Evolutionary conservation across 352 stramenopile genomes (phyloP).

Genomic region (Blastocystis sp.): DNA sequence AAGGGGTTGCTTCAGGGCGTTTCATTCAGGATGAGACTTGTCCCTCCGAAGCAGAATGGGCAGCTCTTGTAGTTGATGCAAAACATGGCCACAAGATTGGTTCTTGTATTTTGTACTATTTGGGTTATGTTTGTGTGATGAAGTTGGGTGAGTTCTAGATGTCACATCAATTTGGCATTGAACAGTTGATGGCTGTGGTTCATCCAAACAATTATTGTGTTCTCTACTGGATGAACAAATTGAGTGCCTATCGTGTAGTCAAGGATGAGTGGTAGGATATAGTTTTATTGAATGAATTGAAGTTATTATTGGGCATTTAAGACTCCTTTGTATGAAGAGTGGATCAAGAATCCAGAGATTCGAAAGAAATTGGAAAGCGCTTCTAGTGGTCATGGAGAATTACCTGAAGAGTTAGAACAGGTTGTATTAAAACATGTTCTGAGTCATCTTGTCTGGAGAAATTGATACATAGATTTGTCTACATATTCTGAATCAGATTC

Average conservation of each 20-base stretch:
- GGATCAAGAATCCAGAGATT: not conserved
- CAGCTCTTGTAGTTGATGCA: slow-evolving; percentile 28
- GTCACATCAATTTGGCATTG: slow-evolving; percentile 33
- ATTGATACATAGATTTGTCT: not conserved
- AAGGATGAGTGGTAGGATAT: slow-evolving; percentile 28
- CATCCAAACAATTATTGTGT: slow-evolving; percentile 60
- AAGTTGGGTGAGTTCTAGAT: not conserved
- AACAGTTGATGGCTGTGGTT: slow-evolving; percentile 48
- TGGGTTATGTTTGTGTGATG: not conserved
- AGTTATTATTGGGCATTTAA: slow-evolving; percentile 45
- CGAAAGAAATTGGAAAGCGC: not conserved
- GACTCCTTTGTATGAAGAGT: slow-evolving; percentile 6
- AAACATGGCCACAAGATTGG: slow-evolving; percentile 59
- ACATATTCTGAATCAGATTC: not conserved
- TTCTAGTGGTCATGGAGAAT: not conserved
- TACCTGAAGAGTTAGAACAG: not conserved
- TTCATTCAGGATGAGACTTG: slow-evolving; percentile 29
- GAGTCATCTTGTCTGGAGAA: not conserved
- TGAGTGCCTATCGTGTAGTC: not conserved
- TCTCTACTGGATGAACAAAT: slow-evolving; percentile 60
- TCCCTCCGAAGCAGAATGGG: slow-evolving; percentile 37
- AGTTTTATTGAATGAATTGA: not conserved
- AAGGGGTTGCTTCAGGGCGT: slow-evolving; percentile 38
- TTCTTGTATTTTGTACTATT: slow-evolving; percentile 50
- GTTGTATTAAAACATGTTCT: not conserved